Evolutionary conservation across 2,329 filamentous ascomycete genomes (phyloP).

Genomic region (Verticillium klebahnii): DNA sequence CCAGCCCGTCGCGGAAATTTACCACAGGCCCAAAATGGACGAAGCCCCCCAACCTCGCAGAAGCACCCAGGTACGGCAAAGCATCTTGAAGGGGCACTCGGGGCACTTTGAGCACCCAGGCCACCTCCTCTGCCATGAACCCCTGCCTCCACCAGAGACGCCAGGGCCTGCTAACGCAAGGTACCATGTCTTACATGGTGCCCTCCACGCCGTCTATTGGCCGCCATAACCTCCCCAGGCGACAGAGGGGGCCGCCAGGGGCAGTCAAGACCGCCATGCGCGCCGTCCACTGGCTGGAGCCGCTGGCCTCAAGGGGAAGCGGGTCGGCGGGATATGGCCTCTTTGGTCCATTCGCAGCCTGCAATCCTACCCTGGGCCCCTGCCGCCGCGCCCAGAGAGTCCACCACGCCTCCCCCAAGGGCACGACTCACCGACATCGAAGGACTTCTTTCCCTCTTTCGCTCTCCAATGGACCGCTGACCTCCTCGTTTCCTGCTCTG

Average conservation of each 20-base stretch:
- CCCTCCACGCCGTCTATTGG: neutral
- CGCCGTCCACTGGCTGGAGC: slow-evolving; percentile 2
- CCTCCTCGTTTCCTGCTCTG: slow-evolving; percentile 4
- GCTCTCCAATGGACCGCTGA: slow-evolving; percentile 10
- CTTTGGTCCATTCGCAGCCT: slow-evolving; percentile 10
- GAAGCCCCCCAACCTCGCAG: neutral
- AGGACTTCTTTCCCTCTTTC: slow-evolving; percentile 11
- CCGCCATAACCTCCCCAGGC: neutral
- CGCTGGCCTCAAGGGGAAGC: neutral
- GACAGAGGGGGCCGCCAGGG: neutral
- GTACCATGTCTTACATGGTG: neutral
- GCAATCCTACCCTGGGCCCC: slow-evolving; percentile 7
- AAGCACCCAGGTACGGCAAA: neutral
- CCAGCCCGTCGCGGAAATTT: neutral
- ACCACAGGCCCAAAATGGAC: neutral
- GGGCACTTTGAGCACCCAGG: neutral
- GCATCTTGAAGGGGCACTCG: neutral
- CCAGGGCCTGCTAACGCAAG: slow-evolving; percentile 1
- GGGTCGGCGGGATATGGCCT: slow-evolving; percentile 5
- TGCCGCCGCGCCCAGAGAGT: slow-evolving; percentile 1
- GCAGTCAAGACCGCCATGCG: neutral
- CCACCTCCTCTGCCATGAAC: neutral
- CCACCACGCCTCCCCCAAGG: slow-evolving; percentile 5
- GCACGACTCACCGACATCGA: slow-evolving; percentile 4
- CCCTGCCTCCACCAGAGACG: neutral